Percentiles rank a stretch among this genome's conserved stretches.
These are phyloP conservation scores for Zygosaccharomyces kombuchaensis DNA, from an alignment of 805 yeast species.

Conservation along the genomic window DNA sequence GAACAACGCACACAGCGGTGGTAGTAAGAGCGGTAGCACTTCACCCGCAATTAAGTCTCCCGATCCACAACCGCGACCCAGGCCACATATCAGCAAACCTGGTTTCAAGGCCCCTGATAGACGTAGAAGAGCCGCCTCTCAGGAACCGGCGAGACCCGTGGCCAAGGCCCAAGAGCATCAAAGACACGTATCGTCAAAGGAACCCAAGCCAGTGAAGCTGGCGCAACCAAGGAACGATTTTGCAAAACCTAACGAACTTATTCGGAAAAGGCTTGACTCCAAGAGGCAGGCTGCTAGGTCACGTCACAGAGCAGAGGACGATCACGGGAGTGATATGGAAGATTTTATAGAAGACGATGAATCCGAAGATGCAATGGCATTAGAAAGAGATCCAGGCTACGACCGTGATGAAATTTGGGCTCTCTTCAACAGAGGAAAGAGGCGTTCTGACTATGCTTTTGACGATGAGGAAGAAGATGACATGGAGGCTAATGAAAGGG, in stretches of 20 bases:
- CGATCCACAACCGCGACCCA: not conserved
- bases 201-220: constrained; percentile 13
- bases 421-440: constrained; percentile 64
- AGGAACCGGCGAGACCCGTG: constrained; percentile 1
- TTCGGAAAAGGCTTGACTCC: constrained; percentile 44
- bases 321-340: constrained; percentile 22
- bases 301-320: constrained; percentile 8
- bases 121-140: not conserved
- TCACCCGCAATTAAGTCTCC: constrained; percentile 4
- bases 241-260: constrained; percentile 55
- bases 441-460: constrained; percentile 43
- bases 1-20: constrained; percentile 27
- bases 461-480: constrained; percentile 53
- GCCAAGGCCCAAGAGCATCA: not conserved
- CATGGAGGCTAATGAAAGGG: constrained; percentile 95
- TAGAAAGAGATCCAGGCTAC: constrained; percentile 43
- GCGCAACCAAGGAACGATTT: constrained; percentile 25
- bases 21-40: constrained; percentile 6
- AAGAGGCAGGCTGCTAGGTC: constrained; percentile 22
- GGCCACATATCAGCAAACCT: constrained; percentile 11
- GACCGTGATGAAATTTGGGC: constrained; percentile 89
- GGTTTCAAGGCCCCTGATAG: constrained; percentile 16
- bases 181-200: not conserved
- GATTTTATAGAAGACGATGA: constrained; percentile 40
- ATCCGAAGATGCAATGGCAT: constrained; percentile 37